Base-by-base conservation (phyloP, 495 filamentous ascomycete species). In the Trichoderma virens region DNA sequence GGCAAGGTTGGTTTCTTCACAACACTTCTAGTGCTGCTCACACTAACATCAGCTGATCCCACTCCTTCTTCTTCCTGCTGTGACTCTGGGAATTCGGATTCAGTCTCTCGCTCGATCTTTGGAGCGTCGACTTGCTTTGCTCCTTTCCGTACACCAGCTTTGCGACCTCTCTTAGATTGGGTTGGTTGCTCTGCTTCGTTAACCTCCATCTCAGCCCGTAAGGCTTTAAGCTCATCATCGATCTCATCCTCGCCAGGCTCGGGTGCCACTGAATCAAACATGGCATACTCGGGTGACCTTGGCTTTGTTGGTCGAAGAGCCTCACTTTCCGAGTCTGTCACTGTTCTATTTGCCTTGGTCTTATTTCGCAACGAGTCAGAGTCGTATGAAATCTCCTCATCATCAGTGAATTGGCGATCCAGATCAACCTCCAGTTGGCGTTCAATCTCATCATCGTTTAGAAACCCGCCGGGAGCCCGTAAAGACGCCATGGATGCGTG, bases 371-470 rank as follows among this genome's bases (percentile, higher is more conserved):
- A 73, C 3, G 72, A 66, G 35, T 77, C 76, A n/a, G 73, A 75
- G 62, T 75, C 72, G 7, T 65, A 70, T 11, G 67, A 67, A 31
- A 74, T 66, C 30, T 74, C 73, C 54, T 87, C 84, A 28, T 84
- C 84, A 62, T 86, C 83, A 11, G 78, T 83, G 13, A 86, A 66
- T 6, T 77, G 84, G 39, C 80, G 74, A 18, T 86, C 87, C 20
- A 90, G 80, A 51, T 89, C 89, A 23, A 85, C 85, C 67, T 87
- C 83, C 2, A 92, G 76, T 34, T 82, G 85, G 28, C 83, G 81
- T n/a, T 92, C 86, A 35, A 91, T 79, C 62, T 90, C 88, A 3
- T 86, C 84, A 62, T 92, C 86, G 59, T 81, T 78, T 5, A 80
- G 80, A 1, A 78, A 62, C 25, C 41, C 72, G 64, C 4, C 74